Evolutionary conservation across 495 filamentous ascomycete species (phyloP).

Genomic region (Pyrenopolyporus hunteri): DNA sequence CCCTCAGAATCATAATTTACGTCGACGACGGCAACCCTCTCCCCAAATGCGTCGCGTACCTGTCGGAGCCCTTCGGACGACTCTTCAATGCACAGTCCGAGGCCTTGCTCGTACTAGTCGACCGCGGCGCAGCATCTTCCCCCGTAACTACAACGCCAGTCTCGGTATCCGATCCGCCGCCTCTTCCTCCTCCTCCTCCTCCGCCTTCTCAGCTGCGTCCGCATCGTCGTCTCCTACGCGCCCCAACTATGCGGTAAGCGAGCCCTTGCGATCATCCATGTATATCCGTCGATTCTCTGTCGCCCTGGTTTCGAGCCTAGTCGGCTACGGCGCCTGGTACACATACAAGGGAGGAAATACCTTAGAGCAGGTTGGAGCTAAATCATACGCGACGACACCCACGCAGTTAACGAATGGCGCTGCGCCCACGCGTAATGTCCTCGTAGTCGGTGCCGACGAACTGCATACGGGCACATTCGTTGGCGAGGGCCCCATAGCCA

Average conservation of each 20-base stretch:
- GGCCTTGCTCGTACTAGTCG: slow-evolving; percentile 47
- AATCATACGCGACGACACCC: slow-evolving; percentile 39
- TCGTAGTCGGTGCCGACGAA: slow-evolving; percentile 82
- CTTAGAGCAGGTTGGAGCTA: slow-evolving; percentile 37
- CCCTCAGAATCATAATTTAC: slow-evolving; percentile 7
- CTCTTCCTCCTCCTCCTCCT: slow-evolving; percentile 7
- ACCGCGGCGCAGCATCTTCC: slow-evolving; percentile 37
- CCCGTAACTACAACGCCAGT: slow-evolving; percentile 33
- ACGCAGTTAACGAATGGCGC: slow-evolving; percentile 39
- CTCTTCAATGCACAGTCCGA: slow-evolving; percentile 50
- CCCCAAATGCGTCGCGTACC: slow-evolving; percentile 56
- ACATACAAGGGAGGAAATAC: slow-evolving; percentile 47
- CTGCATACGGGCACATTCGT: slow-evolving; percentile 81
- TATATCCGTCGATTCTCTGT: slow-evolving; percentile 54
- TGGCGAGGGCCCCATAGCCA: slow-evolving; percentile 83
- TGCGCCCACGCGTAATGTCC: slow-evolving; percentile 54
- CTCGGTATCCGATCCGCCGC: slow-evolving; percentile 26
- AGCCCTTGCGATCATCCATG: slow-evolving; percentile 57
- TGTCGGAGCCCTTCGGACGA: slow-evolving; percentile 52
- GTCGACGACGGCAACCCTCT: slow-evolving; percentile 33
- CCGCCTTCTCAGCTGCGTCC: slow-evolving; percentile 13
- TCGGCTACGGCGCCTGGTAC: slow-evolving; percentile 60
- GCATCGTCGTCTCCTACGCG: slow-evolving; percentile 29
- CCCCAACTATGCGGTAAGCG: slow-evolving; percentile 38
- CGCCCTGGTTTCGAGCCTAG: slow-evolving; percentile 53